Percentiles rank a stretch among this genome's conserved stretches.
These are phyloP conservation scores for Dioszegia crocea DNA, from an alignment of 768 basidiomycete genomes.

Conservation along the genomic window DNA sequence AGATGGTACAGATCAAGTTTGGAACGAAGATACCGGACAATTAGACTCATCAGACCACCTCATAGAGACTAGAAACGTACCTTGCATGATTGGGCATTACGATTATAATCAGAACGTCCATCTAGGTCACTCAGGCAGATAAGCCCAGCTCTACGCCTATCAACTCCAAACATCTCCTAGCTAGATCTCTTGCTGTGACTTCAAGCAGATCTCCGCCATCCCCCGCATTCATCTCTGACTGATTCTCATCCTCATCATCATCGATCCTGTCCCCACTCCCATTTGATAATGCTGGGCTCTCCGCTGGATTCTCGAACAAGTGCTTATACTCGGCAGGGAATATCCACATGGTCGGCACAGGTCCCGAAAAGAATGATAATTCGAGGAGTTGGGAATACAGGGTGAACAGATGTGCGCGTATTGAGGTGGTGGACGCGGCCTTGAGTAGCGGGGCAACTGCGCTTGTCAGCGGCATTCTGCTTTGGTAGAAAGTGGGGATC, in stretches of 20 bases:
- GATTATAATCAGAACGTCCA: background rate
- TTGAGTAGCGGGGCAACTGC: slow-evolving; percentile 56
- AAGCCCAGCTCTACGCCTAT: slow-evolving; percentile 36
- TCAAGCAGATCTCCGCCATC: slow-evolving; percentile 41
- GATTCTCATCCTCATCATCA: background rate
- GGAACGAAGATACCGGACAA: slow-evolving; percentile 9
- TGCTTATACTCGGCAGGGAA: slow-evolving; percentile 31
- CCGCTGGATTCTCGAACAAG: slow-evolving; percentile 12
- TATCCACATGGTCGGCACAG: slow-evolving; percentile 67
- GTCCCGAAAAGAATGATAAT: slow-evolving; percentile 67
- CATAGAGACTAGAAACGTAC: background rate
- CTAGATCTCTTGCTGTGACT: slow-evolving; percentile 34
- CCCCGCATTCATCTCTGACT: slow-evolving; percentile 26
- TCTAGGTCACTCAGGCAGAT: background rate
- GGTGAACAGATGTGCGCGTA: slow-evolving; percentile 80
- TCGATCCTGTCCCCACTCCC: background rate
- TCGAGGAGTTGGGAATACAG: slow-evolving; percentile 76
- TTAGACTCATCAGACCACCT: background rate
- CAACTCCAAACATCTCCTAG: slow-evolving; percentile 34
- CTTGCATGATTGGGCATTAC: background rate
- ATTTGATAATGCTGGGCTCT: background rate
- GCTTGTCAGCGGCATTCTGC: background rate
- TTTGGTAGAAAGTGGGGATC: slow-evolving; percentile 54
- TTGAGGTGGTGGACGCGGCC: slow-evolving; percentile 69
- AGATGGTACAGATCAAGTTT: slow-evolving; percentile 27